Conservation (phyloP, 176 grass and related monocot species). For the Eremochloa ophiuroides region DNA sequence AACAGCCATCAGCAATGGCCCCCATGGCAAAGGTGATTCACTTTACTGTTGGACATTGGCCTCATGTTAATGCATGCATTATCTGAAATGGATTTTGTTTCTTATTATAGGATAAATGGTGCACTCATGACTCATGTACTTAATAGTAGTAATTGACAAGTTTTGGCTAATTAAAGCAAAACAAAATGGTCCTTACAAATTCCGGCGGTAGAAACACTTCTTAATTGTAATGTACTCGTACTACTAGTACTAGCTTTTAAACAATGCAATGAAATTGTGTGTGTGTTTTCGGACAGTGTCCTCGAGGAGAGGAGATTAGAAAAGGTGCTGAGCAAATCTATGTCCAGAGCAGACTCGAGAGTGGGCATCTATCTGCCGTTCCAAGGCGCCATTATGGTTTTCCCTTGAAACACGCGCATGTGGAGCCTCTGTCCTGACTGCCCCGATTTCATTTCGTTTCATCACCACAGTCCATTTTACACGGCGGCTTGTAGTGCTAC, state of each 20-base stretch:
- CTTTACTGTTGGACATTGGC: conserved; percentile 19
- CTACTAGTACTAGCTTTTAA: too few species aligned
- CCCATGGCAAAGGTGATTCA: conserved; percentile 33
- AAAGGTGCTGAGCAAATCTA: neutral
- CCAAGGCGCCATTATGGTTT: neutral
- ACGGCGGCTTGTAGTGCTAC: neutral
- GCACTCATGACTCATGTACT: too few species aligned
- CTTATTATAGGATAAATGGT: too few species aligned
- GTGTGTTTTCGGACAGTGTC: neutral
- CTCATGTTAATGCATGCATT: neutral
- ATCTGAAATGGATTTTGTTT: neutral
- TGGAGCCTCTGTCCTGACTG: too few species aligned
- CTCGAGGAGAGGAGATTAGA: neutral
- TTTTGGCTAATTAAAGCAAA: too few species aligned
- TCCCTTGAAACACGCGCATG: conserved; percentile 23
- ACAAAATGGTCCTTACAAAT: too few species aligned
- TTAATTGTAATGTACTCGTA: too few species aligned
- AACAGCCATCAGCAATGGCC: too few species aligned
- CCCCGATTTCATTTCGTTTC: neutral
- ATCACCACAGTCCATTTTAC: neutral
- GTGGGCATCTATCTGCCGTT: neutral
- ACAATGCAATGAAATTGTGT: neutral
- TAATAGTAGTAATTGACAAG: too few species aligned
- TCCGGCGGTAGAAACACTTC: too few species aligned
- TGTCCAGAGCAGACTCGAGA: neutral